Base-by-base conservation (phyloP, 495 filamentous ascomycete genomes). In the Penicillium cinerascens region DNA sequence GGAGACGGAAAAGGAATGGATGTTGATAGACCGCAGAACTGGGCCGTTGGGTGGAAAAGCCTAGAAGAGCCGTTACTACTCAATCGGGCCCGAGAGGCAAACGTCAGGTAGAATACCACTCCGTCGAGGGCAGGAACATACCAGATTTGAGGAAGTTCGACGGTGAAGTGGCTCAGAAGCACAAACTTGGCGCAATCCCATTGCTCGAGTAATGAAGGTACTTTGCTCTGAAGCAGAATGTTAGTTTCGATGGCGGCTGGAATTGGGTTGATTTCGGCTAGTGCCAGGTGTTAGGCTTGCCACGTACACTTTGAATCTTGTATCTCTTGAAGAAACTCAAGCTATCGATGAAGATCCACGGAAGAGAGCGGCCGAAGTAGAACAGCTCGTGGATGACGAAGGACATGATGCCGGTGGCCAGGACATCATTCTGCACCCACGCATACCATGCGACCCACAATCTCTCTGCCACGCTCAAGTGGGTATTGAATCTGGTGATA, bases 81-180 rank as follows among this genome's bases (percentile, higher is more conserved):
- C 15, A 15, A 11, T 11, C 17, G 16, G 37, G 13, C 17, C 16
- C 16, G 2, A 15, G 26, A 2, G 4, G 1, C 18, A 10, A 10
- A 15, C 10, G 13, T 27, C 6, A 26, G 25, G 25, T 26, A 26
- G 25, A 26, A 42, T 47, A 53, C 51, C 44, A 47, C 37, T 56
- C 37, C 47, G 37, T 56, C 44, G 55, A 57, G 49, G 55, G 33
- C 18, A 48, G 18, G n/a, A 20, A 54, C 77, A 46, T 57, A 84
- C 93, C 93, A 98, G 64, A 98, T 98, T 70, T 97, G 95, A 38
- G 93, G 92, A 3, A 98, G 78, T 67, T 98, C 93, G 57, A 97
- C 93, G 41, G 93, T 97, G 73, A 96, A 93, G 70, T 98, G 93
- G 61, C 82, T 86, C 49, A 98, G 76, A 42, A 98, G 84, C 36